Evolutionary conservation across 768 basidiomycete genomes (phyloP), one percentile per base, ranked within the genome.

Genomic region (Lyophyllum shimeji): DNA sequence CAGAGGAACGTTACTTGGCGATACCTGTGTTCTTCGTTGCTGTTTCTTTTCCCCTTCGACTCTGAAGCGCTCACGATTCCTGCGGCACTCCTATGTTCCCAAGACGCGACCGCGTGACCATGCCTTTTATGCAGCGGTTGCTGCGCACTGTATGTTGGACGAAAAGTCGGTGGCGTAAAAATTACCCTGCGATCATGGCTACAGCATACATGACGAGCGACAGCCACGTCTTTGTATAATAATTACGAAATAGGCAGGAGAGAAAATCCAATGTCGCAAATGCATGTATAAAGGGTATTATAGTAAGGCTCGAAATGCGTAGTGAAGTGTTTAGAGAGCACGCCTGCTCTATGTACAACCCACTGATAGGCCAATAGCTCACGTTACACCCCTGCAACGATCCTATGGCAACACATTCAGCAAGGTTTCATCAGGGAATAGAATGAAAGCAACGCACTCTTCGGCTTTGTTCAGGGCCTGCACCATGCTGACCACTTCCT

Each of bases 401-500:
- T 85, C 76, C 84, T 85, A 42, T 27, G 18, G 23, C 50, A 49
- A 69, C 56, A 51, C n/a, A 48, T 39, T 43, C 21, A 46, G 43
- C 37, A 34, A 47, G 53, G 23, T 44, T n/a, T 29, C 47, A 53
- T 40, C 43, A n/a, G 29, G 21, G 49, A 39, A 33, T 39, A 31
- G 45, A 55, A 49, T 46, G 33, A 56, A 46, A 37, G 44, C 43
- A 29, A 87, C 89, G 60, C 71, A 93, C 90, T 94, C 92, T 74
- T 98, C 96, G 12, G 95, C 95, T 79, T 97, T 95, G 73, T 95
- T 95, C 56, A 99, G 82, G 23, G 96, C 97, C 42, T 84, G 79
- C 51, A 98, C 86, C 94, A 98, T 97, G 65, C 85, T 80, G 62
- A 91, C 82, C 59, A 95, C 91, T 76, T 99, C 97, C 77, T 95